Percentiles rank a stretch among this genome's conserved stretches.
Conservation (phyloP, 2,329 filamentous ascomycete genomes). For the Leptographium procerum region DNA sequence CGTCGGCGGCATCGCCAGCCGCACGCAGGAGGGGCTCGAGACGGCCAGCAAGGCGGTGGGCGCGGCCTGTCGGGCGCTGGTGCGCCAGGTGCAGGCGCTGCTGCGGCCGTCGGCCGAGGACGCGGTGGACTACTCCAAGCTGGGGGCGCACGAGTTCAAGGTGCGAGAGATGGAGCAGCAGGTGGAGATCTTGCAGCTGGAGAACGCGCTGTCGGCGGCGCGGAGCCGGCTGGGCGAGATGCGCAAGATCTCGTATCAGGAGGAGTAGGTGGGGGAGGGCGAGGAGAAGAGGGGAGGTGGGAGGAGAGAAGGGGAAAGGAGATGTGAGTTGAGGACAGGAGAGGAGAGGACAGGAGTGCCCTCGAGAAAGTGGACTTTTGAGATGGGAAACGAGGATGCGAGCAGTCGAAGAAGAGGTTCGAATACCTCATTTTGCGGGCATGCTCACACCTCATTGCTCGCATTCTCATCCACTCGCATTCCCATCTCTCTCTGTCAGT, state of each 20-base stretch:
- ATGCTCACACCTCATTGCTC: no score
- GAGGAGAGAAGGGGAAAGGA: neutral
- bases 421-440: no score
- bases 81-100: constrained; percentile 87
- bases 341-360: no score
- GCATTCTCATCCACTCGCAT: no score
- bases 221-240: constrained; percentile 85
- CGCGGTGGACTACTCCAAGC: constrained; percentile 77
- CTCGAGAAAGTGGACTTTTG: no score
- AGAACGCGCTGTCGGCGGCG: constrained; percentile 72
- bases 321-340: neutral
- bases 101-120: constrained; percentile 78
- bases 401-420: neutral
- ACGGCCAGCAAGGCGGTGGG: constrained; percentile 88
- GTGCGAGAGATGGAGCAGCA: constrained; percentile 99
- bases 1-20: constrained; percentile 73
- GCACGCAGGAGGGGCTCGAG: constrained; percentile 87
- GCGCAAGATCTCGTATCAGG: constrained; percentile 91
- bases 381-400: neutral
- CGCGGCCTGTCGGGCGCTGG: constrained; percentile 72
- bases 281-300: neutral
- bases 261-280: constrained; percentile 38
- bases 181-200: constrained; percentile 94
- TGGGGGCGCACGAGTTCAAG: constrained; percentile 95
- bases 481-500: neutral